Evolutionary conservation across 164 flowering plant genomes (phyloP).

Genomic region (Berberis thunbergii): DNA sequence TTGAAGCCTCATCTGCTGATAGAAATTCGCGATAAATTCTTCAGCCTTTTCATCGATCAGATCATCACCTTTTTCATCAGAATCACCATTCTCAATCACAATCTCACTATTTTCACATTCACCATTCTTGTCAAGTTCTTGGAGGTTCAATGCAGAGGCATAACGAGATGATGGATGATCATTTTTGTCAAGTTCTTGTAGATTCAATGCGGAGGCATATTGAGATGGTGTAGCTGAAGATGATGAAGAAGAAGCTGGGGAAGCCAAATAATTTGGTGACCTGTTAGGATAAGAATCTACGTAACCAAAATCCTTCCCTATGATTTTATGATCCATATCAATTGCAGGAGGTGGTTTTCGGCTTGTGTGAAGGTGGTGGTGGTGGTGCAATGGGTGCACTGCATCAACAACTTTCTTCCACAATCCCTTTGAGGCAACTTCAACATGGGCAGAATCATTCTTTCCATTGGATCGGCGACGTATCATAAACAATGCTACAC

Average conservation of each 20-base stretch:
- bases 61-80: slow-evolving; percentile 32
- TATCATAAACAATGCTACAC: slow-evolving; percentile 30
- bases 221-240: neutral
- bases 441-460: slow-evolving; percentile 14
- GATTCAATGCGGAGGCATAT: neutral
- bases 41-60: slow-evolving; percentile 68
- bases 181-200: slow-evolving; percentile 1
- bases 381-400: slow-evolving; percentile 43
- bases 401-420: slow-evolving; percentile 42
- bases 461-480: slow-evolving; percentile 11
- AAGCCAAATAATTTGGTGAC: neutral
- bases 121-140: slow-evolving; percentile 20
- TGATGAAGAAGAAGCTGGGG: neutral
- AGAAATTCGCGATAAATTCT: slow-evolving; percentile 62
- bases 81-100: slow-evolving; percentile 1
- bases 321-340: neutral
- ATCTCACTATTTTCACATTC: slow-evolving; percentile 8
- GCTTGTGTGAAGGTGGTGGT: neutral
- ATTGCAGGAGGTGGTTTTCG: neutral
- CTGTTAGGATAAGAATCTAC: neutral
- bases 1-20: slow-evolving; percentile 55
- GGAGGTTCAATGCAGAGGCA: slow-evolving; percentile 40
- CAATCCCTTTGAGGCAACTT: slow-evolving; percentile 17
- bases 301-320: neutral
- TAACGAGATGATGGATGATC: slow-evolving; percentile 20